Percentiles rank a stretch among this genome's conserved stretches.
phyloP scores from a whole-genome alignment of 2,329 filamentous ascomycete genomes.

The Fusarium sp. region DNA sequence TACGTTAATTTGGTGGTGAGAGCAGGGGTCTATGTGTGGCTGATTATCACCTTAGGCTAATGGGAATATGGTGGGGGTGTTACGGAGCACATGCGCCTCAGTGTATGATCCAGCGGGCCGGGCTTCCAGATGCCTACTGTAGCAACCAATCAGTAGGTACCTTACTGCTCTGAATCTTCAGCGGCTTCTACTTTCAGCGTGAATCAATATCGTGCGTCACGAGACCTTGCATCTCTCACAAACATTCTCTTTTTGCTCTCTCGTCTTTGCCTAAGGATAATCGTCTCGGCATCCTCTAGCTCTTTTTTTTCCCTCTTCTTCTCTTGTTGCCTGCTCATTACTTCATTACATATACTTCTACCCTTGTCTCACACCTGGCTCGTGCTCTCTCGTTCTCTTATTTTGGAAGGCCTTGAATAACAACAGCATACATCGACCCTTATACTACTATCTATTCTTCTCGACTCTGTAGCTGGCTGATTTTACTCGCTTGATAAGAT shows the following conservation, averaged over 20 bases:
- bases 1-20: constrained; percentile 29
- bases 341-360: constrained; percentile 9
- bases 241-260: constrained; percentile 1
- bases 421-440: constrained; percentile 23
- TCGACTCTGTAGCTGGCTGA: neutral
- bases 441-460: neutral
- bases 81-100: too few relatives aligned
- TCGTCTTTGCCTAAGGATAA: neutral
- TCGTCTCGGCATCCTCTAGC: neutral
- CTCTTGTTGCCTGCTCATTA: constrained; percentile 9
- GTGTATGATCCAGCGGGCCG: neutral
- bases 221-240: constrained; percentile 17
- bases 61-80: constrained; percentile 26
- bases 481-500: constrained; percentile 3
- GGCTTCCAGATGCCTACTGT: constrained; percentile 15
- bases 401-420: constrained; percentile 24
- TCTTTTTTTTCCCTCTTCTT: neutral
- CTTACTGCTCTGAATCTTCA: constrained; percentile 24
- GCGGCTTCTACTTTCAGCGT: constrained; percentile 26
- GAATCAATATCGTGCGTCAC: constrained; percentile 24
- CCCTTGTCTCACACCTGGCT: constrained; percentile 29
- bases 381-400: constrained; percentile 24
- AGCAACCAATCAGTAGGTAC: constrained; percentile 21
- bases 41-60: constrained; percentile 37
- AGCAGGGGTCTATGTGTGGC: constrained; percentile 37